Evolutionary conservation across 2,329 filamentous ascomycete genomes (phyloP).

Genomic region (Emmonsia crescens): DNA sequence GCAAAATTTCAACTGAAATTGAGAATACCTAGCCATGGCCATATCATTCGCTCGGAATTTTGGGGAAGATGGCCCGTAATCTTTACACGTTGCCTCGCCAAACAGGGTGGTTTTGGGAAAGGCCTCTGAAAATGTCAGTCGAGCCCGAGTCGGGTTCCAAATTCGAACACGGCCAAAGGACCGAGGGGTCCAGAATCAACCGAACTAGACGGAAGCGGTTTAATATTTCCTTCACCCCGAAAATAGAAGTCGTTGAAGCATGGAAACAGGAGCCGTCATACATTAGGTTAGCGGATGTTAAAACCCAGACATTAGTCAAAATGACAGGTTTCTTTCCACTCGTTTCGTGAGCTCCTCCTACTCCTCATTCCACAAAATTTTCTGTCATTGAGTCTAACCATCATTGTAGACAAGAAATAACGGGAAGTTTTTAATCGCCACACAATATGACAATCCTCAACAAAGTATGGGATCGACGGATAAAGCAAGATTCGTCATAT

Average conservation of each 20-base stretch:
- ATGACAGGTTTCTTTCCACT: no score
- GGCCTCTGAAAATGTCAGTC: neutral
- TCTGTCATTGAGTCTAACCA: no score
- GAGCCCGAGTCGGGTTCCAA: neutral
- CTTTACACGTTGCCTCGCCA: neutral
- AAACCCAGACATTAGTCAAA: no score
- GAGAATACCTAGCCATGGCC: neutral
- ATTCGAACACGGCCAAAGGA: neutral
- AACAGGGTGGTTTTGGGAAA: neutral
- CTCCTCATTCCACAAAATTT: no score
- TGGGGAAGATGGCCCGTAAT: neutral
- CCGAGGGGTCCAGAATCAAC: neutral
- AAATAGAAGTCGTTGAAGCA: neutral
- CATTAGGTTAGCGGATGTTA: no score
- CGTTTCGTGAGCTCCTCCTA: no score
- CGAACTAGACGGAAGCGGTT: neutral
- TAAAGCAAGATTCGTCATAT: no score
- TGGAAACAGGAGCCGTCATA: neutral
- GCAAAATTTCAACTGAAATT: neutral
- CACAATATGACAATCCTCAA: no score
- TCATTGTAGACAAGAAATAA: no score
- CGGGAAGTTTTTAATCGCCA: no score
- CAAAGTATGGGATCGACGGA: no score
- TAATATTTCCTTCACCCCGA: neutral
- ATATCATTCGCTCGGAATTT: neutral